phyloP scores from a whole-genome alignment of 78 protist genomes.

The Trichosphaerium sp. region DNA sequence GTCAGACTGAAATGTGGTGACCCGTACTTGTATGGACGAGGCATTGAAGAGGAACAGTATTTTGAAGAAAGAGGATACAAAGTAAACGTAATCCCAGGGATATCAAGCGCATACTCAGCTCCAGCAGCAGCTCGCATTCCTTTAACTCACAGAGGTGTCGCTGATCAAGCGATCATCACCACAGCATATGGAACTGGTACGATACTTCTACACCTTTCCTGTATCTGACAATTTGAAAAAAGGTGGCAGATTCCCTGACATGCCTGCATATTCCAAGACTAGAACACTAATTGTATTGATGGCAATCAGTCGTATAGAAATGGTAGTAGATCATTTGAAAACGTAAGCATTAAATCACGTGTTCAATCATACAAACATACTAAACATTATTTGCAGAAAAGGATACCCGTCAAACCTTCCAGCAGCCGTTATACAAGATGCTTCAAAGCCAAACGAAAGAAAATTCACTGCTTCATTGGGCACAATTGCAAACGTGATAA shows the following conservation, averaged over 20 bases:
- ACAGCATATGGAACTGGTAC: constrained; percentile 17
- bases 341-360: too few species aligned
- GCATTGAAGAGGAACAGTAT: constrained; percentile 29
- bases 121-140: constrained; percentile 34
- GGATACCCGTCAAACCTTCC: constrained; percentile 7
- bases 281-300: neutral
- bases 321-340: neutral
- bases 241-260: neutral
- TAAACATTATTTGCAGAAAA: neutral
- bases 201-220: neutral
- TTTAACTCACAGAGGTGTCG: constrained; percentile 28
- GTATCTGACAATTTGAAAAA: neutral
- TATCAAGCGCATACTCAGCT: constrained; percentile 15
- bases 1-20: constrained; percentile 47
- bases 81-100: constrained; percentile 22
- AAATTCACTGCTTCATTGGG: constrained; percentile 2
- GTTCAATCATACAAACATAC: too few species aligned
- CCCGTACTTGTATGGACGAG: constrained; percentile 48
- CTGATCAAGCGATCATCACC: constrained; percentile 7
- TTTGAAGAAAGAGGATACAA: constrained; percentile 15
- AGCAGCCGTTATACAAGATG: constrained; percentile 17
- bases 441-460: neutral
- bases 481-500: neutral
- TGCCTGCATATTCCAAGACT: neutral
- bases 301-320: constrained; percentile 13